Percentiles rank a stretch among this genome's conserved stretches.
Conservation (phyloP, 139 green algal species). For the Diplosphaera chodatii region DNA sequence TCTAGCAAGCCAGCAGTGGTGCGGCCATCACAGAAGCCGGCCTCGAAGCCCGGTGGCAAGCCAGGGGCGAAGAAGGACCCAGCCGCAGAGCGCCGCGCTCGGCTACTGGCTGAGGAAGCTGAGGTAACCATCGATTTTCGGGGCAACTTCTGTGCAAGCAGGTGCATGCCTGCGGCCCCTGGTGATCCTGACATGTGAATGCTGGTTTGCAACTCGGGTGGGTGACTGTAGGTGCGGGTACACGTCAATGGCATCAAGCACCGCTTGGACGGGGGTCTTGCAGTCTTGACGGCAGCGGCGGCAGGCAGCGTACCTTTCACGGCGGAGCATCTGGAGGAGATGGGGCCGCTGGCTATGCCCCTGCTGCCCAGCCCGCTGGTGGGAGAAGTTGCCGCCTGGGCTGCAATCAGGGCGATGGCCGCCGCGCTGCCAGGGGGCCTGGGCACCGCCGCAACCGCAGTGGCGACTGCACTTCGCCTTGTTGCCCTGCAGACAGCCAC, state of each 20-base stretch:
- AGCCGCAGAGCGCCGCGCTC: constrained; percentile 37
- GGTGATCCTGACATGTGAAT: no score
- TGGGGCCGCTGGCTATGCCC: constrained; percentile 50
- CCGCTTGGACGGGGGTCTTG: constrained; percentile 48
- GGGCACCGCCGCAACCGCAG: constrained; percentile 17
- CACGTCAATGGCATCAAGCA: constrained; percentile 43
- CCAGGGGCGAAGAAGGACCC: constrained; percentile 39
- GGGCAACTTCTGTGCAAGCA: no score
- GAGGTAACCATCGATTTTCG: constrained; percentile 33
- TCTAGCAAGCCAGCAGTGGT: not conserved
- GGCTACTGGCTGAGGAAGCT: constrained; percentile 58
- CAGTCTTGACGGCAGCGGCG: constrained; percentile 38
- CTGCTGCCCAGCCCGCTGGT: constrained; percentile 64
- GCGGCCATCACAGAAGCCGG: no score
- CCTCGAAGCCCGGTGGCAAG: constrained; percentile 8
- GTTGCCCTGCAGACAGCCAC: constrained; percentile 30
- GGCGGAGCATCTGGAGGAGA: constrained; percentile 43
- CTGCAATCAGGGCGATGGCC: constrained; percentile 44
- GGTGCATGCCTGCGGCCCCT: no score
- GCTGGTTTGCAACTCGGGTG: no score
- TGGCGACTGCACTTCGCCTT: constrained; percentile 53
- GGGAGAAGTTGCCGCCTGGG: constrained; percentile 51
- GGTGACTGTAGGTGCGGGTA: constrained; percentile 36
- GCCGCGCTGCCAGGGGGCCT: constrained; percentile 55
- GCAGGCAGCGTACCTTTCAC: constrained; percentile 35